Base-by-base conservation (phyloP, 1,284 basidiomycete species). In the Tetrapyrgos nigripes region DNA sequence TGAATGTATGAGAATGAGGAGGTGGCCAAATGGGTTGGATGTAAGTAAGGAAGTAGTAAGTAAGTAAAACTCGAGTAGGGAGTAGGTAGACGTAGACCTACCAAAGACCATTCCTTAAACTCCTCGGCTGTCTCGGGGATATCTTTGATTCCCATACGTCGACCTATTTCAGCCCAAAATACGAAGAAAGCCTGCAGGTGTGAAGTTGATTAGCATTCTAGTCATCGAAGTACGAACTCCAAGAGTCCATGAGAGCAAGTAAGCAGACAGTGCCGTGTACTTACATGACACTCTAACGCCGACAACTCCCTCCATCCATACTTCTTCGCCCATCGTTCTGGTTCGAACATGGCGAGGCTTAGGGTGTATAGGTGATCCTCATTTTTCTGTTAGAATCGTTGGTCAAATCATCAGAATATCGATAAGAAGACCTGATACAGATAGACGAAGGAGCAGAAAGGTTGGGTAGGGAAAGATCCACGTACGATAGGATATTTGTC, bases 401-500 rank as follows among this genome's bases (percentile, higher is more conserved):
- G n/a, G 33, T 44, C 49, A 17, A n/a, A 50, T 17, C 13, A 27
- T 43, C 13, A 50, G 26, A 28, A 13, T 10, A 35, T 27, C 2
- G 4, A 45, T 28, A 27, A 11, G n/a, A 9, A n/a, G 26, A 27
- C 21, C 13, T 28, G 40, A 37, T 23, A 19, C 14, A 33, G 24
- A 17, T 13, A 23, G n/a, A n/a, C n/a, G n/a, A n/a, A n/a, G n/a
- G n/a, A n/a, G n/a, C n/a, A n/a, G 35, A 23, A 11, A 24, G 24
- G 24, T 23, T 27, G n/a, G n/a, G n/a, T n/a, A n/a, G n/a, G n/a
- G n/a, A n/a, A 53, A 26, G 47, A 48, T 9, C 17, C 3, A 64
- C 76, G 26, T 59, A 82, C 80, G 43, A 82, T 81, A 11, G 73
- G 71, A 60, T 80, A 80, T 31, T 73, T 72, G 0, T 74, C 72